Base-by-base conservation (phyloP, 805 yeast species). In the Wickerhamiella vanderwaltii region DNA sequence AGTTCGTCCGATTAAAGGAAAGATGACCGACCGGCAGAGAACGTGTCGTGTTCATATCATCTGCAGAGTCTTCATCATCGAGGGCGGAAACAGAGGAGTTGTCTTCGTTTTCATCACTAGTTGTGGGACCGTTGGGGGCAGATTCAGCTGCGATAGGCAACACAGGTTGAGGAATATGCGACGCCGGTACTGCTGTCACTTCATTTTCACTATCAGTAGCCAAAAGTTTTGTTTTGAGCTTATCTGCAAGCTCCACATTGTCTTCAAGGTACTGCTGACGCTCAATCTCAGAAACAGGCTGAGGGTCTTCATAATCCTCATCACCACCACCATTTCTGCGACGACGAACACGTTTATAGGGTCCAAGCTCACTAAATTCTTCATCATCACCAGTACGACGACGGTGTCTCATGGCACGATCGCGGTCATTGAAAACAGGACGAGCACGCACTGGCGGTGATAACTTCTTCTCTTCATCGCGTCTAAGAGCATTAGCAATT, bases 241-340 rank as follows among this genome's bases (percentile, higher is more conserved):
- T 33, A 5, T 33, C 17, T 5, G 16, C 23, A n/a, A 22, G 26
- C 5, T 9, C 5, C 36, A 33, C 19, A 3, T 33, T 20, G 13
- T 33, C 36, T 22, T 33, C 36, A 11, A 33, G 26, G 20, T 20
- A 33, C 17, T 33, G 36, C n/a, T 33, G 36, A n/a, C 36, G 25
- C 36, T 33, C 36, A 6, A 33, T 25, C 17, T 33, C 36, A 12
- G 36, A 33, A 20, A 7, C 9, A 12, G 6, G 17, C 9, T 22
- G 26, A 12, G 9, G 12, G 6, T 6, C 3, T 3, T 33, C 6
- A 4, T 22, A n/a, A 20, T 33, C 9, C 4, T 33, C 26, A 11
- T 23, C 26, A 23, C 26, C 26, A 23, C 26, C 26, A 23, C 26
- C 11, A 7, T 11, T 23, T 11, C 11, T 23, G 9, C 26, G 26